These are phyloP conservation scores for Clarireedia hainanense DNA, from an alignment of 2,329 filamentous ascomycete genomes.

Conservation along the genomic window DNA sequence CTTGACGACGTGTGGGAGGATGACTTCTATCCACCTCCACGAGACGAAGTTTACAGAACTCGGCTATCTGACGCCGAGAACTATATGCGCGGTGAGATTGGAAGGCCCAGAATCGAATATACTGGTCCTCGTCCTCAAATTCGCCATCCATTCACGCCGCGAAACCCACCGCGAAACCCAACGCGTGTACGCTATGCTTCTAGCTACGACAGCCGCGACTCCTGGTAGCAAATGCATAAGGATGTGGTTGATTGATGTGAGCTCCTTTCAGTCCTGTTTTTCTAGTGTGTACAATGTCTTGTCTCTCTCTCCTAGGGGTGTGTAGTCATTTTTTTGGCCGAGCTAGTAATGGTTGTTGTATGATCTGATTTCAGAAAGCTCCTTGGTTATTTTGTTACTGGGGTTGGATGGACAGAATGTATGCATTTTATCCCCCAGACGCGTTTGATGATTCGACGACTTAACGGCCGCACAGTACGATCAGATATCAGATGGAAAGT, in stretches of 20 bases:
- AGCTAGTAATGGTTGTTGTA: not conserved
- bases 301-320: no score
- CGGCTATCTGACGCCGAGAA: not conserved
- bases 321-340: not conserved
- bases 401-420: not conserved
- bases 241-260: not conserved
- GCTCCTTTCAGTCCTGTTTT: not conserved
- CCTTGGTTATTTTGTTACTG: no score
- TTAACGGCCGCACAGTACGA: not conserved
- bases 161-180: constrained; percentile 3
- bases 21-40: not conserved
- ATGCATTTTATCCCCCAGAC: not conserved
- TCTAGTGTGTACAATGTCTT: not conserved
- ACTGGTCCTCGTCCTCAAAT: constrained; percentile 8
- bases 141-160: not conserved
- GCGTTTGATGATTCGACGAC: not conserved
- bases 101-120: not conserved
- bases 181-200: constrained; percentile 4
- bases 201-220: not conserved
- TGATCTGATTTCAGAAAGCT: not conserved
- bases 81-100: not conserved
- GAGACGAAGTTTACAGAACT: constrained; percentile 5
- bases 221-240: not conserved
- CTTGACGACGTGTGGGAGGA: constrained; percentile 1
- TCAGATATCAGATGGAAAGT: not conserved